Evolutionary conservation across 805 yeast genomes (phyloP), one percentile per base, ranked within the genome.

Genomic region (Lipomyces spencermartinsiae): DNA sequence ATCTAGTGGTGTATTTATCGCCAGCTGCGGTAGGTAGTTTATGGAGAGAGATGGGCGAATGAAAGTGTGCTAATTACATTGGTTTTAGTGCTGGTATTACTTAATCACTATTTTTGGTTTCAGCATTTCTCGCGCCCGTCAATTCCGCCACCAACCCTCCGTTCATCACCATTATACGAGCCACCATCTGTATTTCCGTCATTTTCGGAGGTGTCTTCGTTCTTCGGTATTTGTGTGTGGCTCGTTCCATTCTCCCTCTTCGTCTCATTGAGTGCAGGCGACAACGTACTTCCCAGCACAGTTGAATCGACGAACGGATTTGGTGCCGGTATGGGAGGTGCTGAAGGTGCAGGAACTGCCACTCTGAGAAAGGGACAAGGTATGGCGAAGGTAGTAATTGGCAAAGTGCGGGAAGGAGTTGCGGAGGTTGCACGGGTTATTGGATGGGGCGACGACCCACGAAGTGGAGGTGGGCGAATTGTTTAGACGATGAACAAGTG

Each of bases 151-250:
- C 73, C 72, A 22, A 64, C 62, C 5, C 56, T 63, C 22, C 67
- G 72, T 4, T 59, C 71, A 7, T 69, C 72, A 4, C 71, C 72
- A 1, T 58, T 69, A 35, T 68, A 65, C 58, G 72, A 64, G 31
- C 68, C 67, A 3, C 66, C 65, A 59, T 90, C 90, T 14, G 85
- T 86, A 58, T 85, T 91, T 63, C 97, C 97, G 1, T 83, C 90
- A 12, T 94, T 94, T 76, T 83, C 93, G 0, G 97, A 95, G 76
- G 91, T 95, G 3, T 91, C 97, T n/a, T 90, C 97, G 2, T 95
- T 95, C 78, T 93, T 95, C 76, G 99, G 97, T 0, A 80, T 95
- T 55, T 89, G 95, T 74, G 88, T 95, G 22, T 95, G 99, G 99
- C 84, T 94, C 67, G 86, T 95, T 35, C 99, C 99, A 43, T 92